phyloP scores from a whole-genome alignment of 495 filamentous ascomycete species.

The Physcia stellaris region DNA sequence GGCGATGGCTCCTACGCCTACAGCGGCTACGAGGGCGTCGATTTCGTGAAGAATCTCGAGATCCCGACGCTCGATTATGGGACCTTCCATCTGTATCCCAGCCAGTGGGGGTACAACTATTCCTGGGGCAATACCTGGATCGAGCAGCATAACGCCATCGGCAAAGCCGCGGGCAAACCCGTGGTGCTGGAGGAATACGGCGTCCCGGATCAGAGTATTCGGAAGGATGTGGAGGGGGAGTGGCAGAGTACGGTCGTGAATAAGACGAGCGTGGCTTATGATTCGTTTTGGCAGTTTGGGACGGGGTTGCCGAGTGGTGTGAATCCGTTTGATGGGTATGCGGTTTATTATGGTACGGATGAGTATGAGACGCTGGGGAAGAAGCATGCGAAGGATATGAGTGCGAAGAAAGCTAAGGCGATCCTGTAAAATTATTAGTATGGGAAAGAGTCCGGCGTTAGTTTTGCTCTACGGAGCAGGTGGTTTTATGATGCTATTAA shows the following conservation, averaged over 20 bases:
- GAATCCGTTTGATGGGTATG: slow-evolving; percentile 13
- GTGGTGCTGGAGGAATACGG: slow-evolving; percentile 61
- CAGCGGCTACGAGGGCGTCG: slow-evolving; percentile 42
- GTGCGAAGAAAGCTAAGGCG: slow-evolving; percentile 10
- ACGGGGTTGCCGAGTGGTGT: slow-evolving; percentile 7
- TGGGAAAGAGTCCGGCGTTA: too few species aligned
- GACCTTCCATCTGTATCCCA: slow-evolving; percentile 53
- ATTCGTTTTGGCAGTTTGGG: slow-evolving; percentile 58
- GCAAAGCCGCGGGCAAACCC: slow-evolving; percentile 44
- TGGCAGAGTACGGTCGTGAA: slow-evolving; percentile 46
- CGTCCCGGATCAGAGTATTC: slow-evolving; percentile 14
- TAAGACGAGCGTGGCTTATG: slow-evolving; percentile 35
- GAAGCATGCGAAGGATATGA: slow-evolving; percentile 13
- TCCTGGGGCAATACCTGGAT: slow-evolving; percentile 46
- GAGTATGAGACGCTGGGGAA: slow-evolving; percentile 9
- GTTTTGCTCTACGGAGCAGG: too few species aligned
- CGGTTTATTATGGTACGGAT: slow-evolving; percentile 11
- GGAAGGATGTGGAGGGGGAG: slow-evolving; percentile 25
- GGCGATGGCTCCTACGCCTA: slow-evolving; percentile 46
- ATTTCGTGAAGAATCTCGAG: slow-evolving; percentile 46
- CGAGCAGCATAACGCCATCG: slow-evolving; percentile 41
- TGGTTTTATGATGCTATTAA: too few species aligned
- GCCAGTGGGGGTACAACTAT: slow-evolving; percentile 30
- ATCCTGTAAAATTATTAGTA: too few species aligned
- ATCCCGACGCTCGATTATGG: slow-evolving; percentile 51